Base-by-base conservation (phyloP, 2,329 filamentous ascomycete species). In the Penicillium freii region DNA sequence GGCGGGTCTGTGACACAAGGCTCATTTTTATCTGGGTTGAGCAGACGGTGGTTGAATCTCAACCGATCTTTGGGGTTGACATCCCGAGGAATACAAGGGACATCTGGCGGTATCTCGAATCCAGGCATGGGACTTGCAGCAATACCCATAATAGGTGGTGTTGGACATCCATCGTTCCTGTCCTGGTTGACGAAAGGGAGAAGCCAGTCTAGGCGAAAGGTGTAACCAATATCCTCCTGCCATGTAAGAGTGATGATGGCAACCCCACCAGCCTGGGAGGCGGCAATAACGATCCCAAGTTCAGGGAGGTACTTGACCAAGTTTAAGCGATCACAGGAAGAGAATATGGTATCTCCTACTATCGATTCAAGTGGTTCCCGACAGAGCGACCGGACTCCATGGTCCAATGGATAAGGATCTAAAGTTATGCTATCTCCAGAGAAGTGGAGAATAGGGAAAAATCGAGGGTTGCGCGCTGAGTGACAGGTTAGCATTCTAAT, bases 221-320 rank as follows among this genome's bases (percentile, higher is more conserved):
- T 76, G 58, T 80, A 60, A 53, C 71, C 71, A 19, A 69, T 70
- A 17, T 68, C 61, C 45, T 67, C 57, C 36, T 71, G 66, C 59
- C 71, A 66, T 3, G 82, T 84, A 21, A 87, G 72, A 0, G 79
- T 74, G 46, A 86, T 77, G 2, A 87, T 72, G 4, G 79, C 80
- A 21, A 79, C 82, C 5, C 82, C 79, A 4, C 85, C 85, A 53
- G 81, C 80, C 46, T 85, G 84, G 1, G 81, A 82, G 0, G 79
- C 85, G 2, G 84, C 74, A 27, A 86, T 70, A 29, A 87, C 79
- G 45, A 87, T 71, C 4, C 84, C 84, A 5, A 87, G 73, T 38
- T 85, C 80, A 0, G 84, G 82, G 17, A 88, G 80, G 51, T 85
- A 80, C 13, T 80, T 78, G 25, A 80, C 73, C 77, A 85, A 81